These are phyloP conservation scores for Brassica carinata DNA, from an alignment of 345 rosid genomes.

Conservation along the genomic window DNA sequence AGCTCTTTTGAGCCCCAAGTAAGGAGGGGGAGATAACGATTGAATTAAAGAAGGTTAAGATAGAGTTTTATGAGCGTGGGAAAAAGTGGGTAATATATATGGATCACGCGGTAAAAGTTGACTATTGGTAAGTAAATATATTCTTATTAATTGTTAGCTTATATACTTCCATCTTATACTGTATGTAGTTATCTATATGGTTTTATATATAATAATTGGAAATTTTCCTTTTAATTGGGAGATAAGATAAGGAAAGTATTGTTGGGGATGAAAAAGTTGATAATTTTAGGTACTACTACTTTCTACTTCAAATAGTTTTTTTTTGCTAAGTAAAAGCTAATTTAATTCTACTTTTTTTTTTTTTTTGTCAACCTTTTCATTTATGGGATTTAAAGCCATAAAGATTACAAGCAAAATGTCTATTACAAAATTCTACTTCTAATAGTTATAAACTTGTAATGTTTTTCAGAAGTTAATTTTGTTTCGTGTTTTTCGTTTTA, in stretches of 20 bases:
- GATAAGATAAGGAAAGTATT: not conserved
- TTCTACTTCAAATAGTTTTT: too few relatives aligned
- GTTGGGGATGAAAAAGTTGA: not conserved
- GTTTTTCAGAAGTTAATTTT: not conserved
- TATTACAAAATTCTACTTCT: not conserved
- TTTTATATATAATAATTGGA: not conserved
- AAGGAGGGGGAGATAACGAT: not conserved
- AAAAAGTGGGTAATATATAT: constrained; percentile 5
- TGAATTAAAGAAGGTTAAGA: constrained; percentile 25
- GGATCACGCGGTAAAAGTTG: constrained; percentile 12
- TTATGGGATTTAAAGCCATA: too few relatives aligned
- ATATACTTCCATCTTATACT: not conserved
- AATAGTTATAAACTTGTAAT: not conserved
- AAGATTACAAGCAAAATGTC: too few relatives aligned
- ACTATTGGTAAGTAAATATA: constrained; percentile 26
- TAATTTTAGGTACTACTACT: not conserved
- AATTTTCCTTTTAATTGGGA: not conserved
- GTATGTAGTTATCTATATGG: not conserved
- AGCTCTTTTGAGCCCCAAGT: constrained; percentile 11
- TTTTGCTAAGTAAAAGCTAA: too few relatives aligned
- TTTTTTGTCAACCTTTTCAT: too few relatives aligned
- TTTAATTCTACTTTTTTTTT: too few relatives aligned
- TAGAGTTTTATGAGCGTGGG: constrained; percentile 25
- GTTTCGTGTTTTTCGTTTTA: not conserved
- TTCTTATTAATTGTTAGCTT: constrained; percentile 16